Evolutionary conservation across 371 early-diverging fungal genomes (phyloP), one percentile per base, ranked within the genome.

Genomic region (Chytridium lagenaria): DNA sequence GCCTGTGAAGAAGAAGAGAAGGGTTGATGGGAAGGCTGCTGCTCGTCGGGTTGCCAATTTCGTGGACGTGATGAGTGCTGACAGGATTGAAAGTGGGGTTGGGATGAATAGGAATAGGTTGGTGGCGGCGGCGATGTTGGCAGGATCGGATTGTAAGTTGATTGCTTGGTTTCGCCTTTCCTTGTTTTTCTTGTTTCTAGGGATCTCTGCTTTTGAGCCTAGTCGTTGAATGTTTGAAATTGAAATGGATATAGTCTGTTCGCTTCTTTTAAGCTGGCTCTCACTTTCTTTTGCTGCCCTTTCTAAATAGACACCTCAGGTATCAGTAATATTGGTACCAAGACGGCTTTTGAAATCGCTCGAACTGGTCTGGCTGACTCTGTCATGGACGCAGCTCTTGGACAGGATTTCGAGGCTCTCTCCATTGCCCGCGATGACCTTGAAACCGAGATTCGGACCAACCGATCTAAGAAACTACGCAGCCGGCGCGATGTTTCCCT

Each of bases 61-160:
- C 49, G 71, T 71, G n/a, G 71, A 36, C 23, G 49, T 71, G 26
- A 33, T 59, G 5, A n/a, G 39, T 16, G 28, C 59, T 2, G 44
- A 40, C 50, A 1, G 23, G 3, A 63, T 71, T 63, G 30, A 33
- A 15, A 12, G 28, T 16, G 7, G 23, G 2, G 12, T 26, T 16
- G 44, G 50, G 31, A 19, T 57, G 38, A 50, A 59, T 49, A 38
- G 50, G 30, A 63, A 71, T 49, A n/a, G 59, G 16, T 33, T 71
- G 64, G 50, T 71, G 22, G 16, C 63, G 30, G 50, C 59, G 44
- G 71, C 71, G 16, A 22, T 71, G 7, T 36, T 71, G 57, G 50
- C 30, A 2, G 71, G 71, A 23, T 59, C 71, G 7, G 71, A 71
- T 50, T 39, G 63, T 70, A n/a, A 39, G 61, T 61, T 28, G 3